phyloP scores from a whole-genome alignment of 108 stramenopile genomes.

The Skeletonema grethae region DNA sequence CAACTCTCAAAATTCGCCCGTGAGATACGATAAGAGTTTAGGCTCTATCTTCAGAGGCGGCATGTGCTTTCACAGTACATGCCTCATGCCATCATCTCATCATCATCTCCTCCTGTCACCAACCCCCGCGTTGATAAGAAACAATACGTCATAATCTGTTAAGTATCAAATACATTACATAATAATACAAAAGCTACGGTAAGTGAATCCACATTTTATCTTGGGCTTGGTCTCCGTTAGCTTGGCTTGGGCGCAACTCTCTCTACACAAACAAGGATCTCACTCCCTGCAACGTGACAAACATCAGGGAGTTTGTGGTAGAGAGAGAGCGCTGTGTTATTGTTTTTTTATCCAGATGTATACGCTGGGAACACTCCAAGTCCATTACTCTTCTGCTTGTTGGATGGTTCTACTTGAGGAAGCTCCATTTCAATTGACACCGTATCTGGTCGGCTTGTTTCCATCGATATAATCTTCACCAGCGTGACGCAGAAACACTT shows the following conservation, averaged over 20 bases:
- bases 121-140: no score
- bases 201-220: not conserved
- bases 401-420: conserved; percentile 15
- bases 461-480: conserved; percentile 49
- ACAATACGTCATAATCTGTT: not conserved
- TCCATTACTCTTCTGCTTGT: conserved; percentile 20
- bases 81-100: no score
- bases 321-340: not conserved
- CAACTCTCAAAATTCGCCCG: no score
- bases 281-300: conserved; percentile 1
- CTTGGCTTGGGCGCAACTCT: not conserved
- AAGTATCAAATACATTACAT: not conserved
- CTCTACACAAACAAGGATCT: not conserved
- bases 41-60: no score
- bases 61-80: no score
- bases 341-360: conserved; percentile 18
- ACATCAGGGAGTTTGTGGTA: not conserved
- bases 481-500: conserved; percentile 87
- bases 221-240: not conserved
- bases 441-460: conserved; percentile 19
- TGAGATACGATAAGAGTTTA: no score
- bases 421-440: conserved; percentile 47
- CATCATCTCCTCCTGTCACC: no score
- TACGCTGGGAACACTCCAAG: conserved; percentile 35
- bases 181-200: not conserved